phyloP scores from a whole-genome alignment of 495 filamentous ascomycete genomes.

The Aspergillus bridgeri region DNA sequence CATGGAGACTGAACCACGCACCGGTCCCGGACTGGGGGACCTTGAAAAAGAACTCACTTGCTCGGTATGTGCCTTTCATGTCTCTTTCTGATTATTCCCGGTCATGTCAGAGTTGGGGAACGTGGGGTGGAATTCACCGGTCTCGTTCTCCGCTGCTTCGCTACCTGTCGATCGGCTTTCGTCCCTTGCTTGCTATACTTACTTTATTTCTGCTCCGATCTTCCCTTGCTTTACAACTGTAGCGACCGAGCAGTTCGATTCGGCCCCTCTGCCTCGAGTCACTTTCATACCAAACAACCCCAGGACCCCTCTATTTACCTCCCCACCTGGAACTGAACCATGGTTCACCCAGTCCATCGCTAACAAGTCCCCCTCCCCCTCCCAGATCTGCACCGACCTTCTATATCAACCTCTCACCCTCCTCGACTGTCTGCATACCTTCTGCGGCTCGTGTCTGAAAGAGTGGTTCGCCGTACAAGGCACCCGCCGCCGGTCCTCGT shows the following conservation, averaged over 20 bases:
- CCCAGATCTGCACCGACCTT: conserved; percentile 91
- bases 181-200: background rate
- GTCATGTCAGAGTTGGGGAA: conserved; percentile 3
- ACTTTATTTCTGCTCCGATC: too few species aligned
- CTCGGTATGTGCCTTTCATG: conserved; percentile 60
- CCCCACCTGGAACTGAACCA: background rate
- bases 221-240: background rate
- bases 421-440: conserved; percentile 95
- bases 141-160: too few species aligned
- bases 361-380: conserved; percentile 14
- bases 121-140: conserved; percentile 7
- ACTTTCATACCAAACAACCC: background rate
- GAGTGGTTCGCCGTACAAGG: conserved; percentile 79
- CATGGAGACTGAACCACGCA: conserved; percentile 20
- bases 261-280: too few species aligned
- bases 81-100: conserved; percentile 2
- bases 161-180: too few species aligned
- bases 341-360: background rate
- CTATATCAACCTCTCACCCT: conserved; percentile 94
- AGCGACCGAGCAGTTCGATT: background rate
- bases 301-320: background rate
- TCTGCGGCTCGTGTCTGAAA: conserved; percentile 91
- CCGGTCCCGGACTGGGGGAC: conserved; percentile 45
- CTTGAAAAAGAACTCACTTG: conserved; percentile 89
- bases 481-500: conserved; percentile 41